These are phyloP conservation scores for Sinapis alba DNA, from an alignment of 441 rosid species.

Conservation along the genomic window DNA sequence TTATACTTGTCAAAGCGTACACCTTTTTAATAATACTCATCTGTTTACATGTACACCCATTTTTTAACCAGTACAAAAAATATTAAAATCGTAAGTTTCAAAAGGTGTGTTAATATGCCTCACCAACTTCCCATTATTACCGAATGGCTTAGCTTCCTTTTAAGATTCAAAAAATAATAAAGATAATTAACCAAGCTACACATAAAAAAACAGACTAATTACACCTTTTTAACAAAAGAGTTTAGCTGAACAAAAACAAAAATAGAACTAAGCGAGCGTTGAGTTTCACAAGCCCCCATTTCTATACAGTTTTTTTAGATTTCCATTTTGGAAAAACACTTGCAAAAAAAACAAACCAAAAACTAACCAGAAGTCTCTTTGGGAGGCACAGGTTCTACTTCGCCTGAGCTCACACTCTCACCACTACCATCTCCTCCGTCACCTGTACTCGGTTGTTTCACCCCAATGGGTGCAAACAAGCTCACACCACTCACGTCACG, in stretches of 20 bases:
- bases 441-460: slow-evolving; percentile 30
- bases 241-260: slow-evolving; percentile 19
- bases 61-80: not conserved
- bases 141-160: not conserved
- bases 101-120: not conserved
- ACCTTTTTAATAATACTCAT: not conserved
- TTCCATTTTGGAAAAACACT: slow-evolving; percentile 14
- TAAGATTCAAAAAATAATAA: slow-evolving; percentile 3
- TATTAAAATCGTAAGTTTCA: not conserved
- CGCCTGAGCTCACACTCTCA: slow-evolving; percentile 31
- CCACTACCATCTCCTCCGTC: slow-evolving; percentile 26
- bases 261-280: slow-evolving; percentile 10
- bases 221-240: slow-evolving; percentile 15
- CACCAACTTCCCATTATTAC: slow-evolving; percentile 1
- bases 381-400: slow-evolving; percentile 26
- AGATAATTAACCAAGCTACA: slow-evolving; percentile 12
- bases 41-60: not conserved
- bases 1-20: not conserved
- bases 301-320: slow-evolving; percentile 27
- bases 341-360: slow-evolving; percentile 32
- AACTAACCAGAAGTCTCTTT: slow-evolving; percentile 36
- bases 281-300: slow-evolving; percentile 2
- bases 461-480: slow-evolving; percentile 49
- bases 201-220: slow-evolving; percentile 18
- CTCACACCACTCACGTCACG: slow-evolving; percentile 52